Evolutionary conservation across 139 green algal genomes (phyloP), one percentile per base, ranked within the genome.

Genomic region (Diplosphaera chodatii): DNA sequence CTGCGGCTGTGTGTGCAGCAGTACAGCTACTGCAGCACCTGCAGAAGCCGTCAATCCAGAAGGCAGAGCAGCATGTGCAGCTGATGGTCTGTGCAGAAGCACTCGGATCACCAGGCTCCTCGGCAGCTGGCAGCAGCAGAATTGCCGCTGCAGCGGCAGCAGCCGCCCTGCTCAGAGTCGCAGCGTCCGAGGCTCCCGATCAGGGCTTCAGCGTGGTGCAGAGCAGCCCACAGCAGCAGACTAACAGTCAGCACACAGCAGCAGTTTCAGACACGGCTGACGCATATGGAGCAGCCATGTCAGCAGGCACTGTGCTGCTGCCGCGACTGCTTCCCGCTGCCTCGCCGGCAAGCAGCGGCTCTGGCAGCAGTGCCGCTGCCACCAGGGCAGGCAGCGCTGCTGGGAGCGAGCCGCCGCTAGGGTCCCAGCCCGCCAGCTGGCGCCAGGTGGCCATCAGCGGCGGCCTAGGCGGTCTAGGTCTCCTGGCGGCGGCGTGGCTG

Each of bases 361-460:
- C 4, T 32, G 25, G 5, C 59, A 32, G 15, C 23, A 65, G 59
- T n/a, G n/a, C n/a, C n/a, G n/a, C n/a, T n/a, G n/a, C n/a, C n/a
- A n/a, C n/a, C n/a, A n/a, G n/a, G n/a, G n/a, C n/a, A n/a, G n/a
- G n/a, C 59, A 65, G n/a, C 59, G 15, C 3, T 32, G 27, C 4
- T n/a, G 27, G n/a, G 25, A 32, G 59, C 25, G 27, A 22, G 5
- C 25, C 5, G 27, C 27, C 2, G 25, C 59, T 8, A 31, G 2
- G 15, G 27, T 32, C 59, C 25, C 59, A 32, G 59, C 27, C 59
- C 3, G 4, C 59, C 25, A 41, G 72, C 63, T 25, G 56, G 18
- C 23, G 73, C 22, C 27, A 63, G 88, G n/a, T 74, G 91, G 59
- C 88, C 22, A 73, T 90, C 23, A 86, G 78, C 0, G 84, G 85